A percentile compares a stretch with the other conserved stretches of the same genome.
These are phyloP conservation scores for Paramecium caudatum DNA, from an alignment of 73 alveolate species.

Conservation along the genomic window DNA sequence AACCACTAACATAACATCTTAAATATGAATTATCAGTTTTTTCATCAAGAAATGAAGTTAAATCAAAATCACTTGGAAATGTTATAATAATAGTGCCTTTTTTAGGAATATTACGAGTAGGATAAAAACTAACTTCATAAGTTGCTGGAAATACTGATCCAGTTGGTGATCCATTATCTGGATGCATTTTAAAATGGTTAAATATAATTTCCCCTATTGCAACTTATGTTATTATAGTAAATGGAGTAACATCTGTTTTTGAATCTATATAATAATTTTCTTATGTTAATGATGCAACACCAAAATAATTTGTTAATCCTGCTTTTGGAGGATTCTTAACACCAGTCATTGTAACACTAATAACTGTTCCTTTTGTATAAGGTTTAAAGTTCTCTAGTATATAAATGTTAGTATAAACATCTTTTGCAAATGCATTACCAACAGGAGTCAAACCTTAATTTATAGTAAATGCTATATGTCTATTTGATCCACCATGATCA, in stretches of 20 bases:
- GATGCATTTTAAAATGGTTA: slow-evolving; percentile 66
- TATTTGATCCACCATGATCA: not conserved
- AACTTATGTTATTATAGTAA: slow-evolving; percentile 37
- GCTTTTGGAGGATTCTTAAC: slow-evolving; percentile 72
- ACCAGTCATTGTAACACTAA: slow-evolving; percentile 52
- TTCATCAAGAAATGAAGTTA: slow-evolving; percentile 1
- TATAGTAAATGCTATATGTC: not conserved
- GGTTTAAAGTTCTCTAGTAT: not conserved
- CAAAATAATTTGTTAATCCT: slow-evolving; percentile 70
- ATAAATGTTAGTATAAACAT: not conserved
- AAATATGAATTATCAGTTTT: not conserved
- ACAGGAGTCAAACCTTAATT: slow-evolving; percentile 14
- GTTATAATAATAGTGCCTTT: slow-evolving; percentile 25
- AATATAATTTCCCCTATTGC: slow-evolving; percentile 66
- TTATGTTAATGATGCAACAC: slow-evolving; percentile 46
- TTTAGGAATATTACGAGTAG: slow-evolving; percentile 65
- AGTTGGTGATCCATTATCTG: slow-evolving; percentile 77
- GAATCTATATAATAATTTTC: slow-evolving; percentile 62
- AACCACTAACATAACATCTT: slow-evolving; percentile 64
- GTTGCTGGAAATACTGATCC: slow-evolving; percentile 72
- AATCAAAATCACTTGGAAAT: slow-evolving; percentile 38
- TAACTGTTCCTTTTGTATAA: slow-evolving; percentile 40
- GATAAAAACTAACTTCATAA: slow-evolving; percentile 67
- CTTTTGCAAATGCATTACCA: not conserved
- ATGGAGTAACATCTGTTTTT: slow-evolving; percentile 35